Evolutionary conservation across 1,284 basidiomycete genomes (phyloP).

Genomic region (Cutaneotrichosporon sp.): DNA sequence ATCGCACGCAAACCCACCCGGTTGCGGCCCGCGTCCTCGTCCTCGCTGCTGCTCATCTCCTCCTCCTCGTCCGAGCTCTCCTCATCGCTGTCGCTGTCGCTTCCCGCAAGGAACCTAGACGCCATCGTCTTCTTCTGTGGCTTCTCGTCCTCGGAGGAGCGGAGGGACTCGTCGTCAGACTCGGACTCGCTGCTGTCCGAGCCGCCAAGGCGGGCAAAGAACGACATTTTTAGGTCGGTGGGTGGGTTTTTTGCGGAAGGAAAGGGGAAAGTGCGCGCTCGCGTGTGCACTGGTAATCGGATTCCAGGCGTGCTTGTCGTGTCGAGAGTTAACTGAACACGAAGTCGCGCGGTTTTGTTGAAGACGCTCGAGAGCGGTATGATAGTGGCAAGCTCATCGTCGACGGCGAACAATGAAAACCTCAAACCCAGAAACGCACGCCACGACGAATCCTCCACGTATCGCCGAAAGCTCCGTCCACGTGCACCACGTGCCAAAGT

Average conservation of each 20-base stretch:
- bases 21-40: slow-evolving; percentile 26
- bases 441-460: too few relatives aligned
- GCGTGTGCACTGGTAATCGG: not conserved
- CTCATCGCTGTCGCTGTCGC: slow-evolving; percentile 23
- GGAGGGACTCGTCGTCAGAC: slow-evolving; percentile 45
- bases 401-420: too few relatives aligned
- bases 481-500: too few relatives aligned
- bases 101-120: slow-evolving; percentile 37
- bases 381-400: too few relatives aligned
- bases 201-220: slow-evolving; percentile 43
- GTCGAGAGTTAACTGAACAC: not conserved
- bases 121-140: slow-evolving; percentile 30
- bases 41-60: slow-evolving; percentile 31
- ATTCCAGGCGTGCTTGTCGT: not conserved
- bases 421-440: too few relatives aligned
- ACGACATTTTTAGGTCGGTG: slow-evolving; percentile 13
- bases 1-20: not conserved
- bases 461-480: slow-evolving; percentile 3
- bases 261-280: not conserved
- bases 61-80: slow-evolving; percentile 33
- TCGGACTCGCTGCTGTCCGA: slow-evolving; percentile 36
- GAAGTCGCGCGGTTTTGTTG: slow-evolving; percentile 7
- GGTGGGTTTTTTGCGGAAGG: not conserved
- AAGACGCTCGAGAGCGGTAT: not conserved
- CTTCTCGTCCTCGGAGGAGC: slow-evolving; percentile 38